These are phyloP conservation scores for Ophiostoma tasmaniense DNA, from an alignment of 2,329 filamentous ascomycete species.

Conservation along the genomic window DNA sequence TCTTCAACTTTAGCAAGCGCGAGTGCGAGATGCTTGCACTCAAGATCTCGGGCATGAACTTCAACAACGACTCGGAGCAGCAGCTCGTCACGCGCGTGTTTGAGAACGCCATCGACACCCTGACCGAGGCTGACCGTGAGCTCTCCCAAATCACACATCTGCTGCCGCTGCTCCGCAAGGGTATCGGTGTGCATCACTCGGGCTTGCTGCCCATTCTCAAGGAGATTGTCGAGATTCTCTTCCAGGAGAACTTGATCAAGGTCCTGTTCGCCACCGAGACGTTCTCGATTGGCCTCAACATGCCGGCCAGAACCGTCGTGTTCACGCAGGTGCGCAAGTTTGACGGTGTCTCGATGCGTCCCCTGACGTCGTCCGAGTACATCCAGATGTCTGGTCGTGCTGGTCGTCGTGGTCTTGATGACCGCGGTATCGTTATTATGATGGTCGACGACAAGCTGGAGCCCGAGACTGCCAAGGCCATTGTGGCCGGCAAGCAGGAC, in stretches of 20 bases:
- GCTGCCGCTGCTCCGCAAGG: constrained; percentile 76
- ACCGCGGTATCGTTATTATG: constrained; percentile 98
- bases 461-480: constrained; percentile 83
- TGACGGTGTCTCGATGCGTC: constrained; percentile 71
- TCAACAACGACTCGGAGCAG: constrained; percentile 96
- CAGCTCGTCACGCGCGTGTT: constrained; percentile 92
- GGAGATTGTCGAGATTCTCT: constrained; percentile 97
- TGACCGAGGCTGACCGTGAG: constrained; percentile 83
- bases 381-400: constrained; percentile 98
- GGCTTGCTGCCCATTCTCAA: constrained; percentile 92
- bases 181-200: constrained; percentile 95
- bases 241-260: constrained; percentile 96
- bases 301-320: constrained; percentile 99
- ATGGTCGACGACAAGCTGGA: constrained; percentile 98
- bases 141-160: constrained; percentile 88
- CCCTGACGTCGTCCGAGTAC: constrained; percentile 90
- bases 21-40: constrained; percentile 89
- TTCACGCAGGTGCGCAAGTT: constrained; percentile 96
- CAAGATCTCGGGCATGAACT: constrained; percentile 75
- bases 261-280: constrained; percentile 97
- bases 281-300: constrained; percentile 96
- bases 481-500: constrained; percentile 94
- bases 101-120: constrained; percentile 79
- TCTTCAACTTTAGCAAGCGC: constrained; percentile 98
- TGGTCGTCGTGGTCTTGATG: constrained; percentile 92